Evolutionary conservation across 768 basidiomycete genomes (phyloP).

Genomic region (Floccularia luteovirens): DNA sequence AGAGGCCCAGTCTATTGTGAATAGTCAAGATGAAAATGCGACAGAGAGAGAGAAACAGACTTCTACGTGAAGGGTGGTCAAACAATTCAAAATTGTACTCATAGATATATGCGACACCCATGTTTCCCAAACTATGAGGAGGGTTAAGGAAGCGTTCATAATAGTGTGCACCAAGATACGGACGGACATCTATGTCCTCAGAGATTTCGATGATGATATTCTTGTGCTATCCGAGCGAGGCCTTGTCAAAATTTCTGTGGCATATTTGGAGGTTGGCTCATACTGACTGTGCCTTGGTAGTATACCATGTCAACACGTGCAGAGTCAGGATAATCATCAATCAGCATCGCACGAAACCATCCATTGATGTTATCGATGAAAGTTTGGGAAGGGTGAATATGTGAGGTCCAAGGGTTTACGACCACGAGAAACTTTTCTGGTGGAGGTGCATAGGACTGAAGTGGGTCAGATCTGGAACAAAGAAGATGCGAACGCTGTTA

Average conservation of each 20-base stretch:
- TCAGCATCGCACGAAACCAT: conserved; percentile 29
- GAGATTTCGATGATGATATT: conserved; percentile 24
- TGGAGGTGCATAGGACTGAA: not conserved
- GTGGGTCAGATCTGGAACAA: not conserved
- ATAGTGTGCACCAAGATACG: conserved; percentile 18
- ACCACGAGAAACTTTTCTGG: not conserved
- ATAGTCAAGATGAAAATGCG: not conserved
- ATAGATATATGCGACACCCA: conserved; percentile 18
- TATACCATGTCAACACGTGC: conserved; percentile 15
- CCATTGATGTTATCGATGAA: not conserved
- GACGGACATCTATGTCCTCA: conserved; percentile 15
- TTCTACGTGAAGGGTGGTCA: conserved; percentile 15
- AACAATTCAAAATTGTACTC: conserved; percentile 19
- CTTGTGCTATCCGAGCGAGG: conserved; percentile 10
- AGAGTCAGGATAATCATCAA: conserved; percentile 16
- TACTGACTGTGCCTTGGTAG: conserved; percentile 21
- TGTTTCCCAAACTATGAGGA: conserved; percentile 7
- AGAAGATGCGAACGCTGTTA: not conserved
- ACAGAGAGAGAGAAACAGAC: conserved; percentile 4
- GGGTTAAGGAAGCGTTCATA: conserved; percentile 10
- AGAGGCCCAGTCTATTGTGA: conserved; percentile 7
- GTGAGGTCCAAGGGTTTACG: not conserved
- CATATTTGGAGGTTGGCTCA: not conserved
- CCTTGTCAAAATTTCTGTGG: not conserved
- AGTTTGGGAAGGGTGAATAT: not conserved